Conservation (phyloP, 192 early-diverging fungal genomes). For the Chytriomyces hyalinus region DNA sequence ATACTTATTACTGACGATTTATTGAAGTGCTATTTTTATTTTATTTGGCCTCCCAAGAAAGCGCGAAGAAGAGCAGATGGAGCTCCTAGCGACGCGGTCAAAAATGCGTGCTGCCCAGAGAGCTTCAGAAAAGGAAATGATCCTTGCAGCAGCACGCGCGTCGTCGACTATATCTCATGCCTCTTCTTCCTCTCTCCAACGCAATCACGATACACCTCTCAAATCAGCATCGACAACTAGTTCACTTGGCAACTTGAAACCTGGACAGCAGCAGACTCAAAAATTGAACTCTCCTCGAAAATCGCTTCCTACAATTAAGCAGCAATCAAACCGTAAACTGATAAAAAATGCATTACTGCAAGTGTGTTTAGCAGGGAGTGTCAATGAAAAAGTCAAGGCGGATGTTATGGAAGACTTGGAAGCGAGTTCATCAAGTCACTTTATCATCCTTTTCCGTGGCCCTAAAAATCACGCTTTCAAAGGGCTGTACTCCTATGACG, state of each 20-base stretch:
- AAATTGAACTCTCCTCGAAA: not conserved
- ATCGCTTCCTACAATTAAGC: conserved; percentile 10
- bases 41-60: not conserved
- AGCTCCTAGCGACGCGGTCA: conserved; percentile 9
- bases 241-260: not conserved
- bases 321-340: conserved; percentile 52
- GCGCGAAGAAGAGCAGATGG: conserved; percentile 26
- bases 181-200: conserved; percentile 6
- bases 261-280: too few species aligned
- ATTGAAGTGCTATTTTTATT: too few species aligned
- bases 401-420: conserved; percentile 61
- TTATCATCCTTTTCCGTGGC: conserved; percentile 58
- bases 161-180: conserved; percentile 22
- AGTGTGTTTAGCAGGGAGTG: conserved; percentile 58
- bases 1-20: not conserved
- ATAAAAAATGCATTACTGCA: conserved; percentile 61
- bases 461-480: conserved; percentile 55
- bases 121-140: conserved; percentile 32
- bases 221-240: not conserved
- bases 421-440: conserved; percentile 46
- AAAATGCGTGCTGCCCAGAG: conserved; percentile 14
- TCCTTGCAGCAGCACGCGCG: not conserved
- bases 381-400: conserved; percentile 52
- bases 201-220: not conserved
- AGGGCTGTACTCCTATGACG: conserved; percentile 60